Evolutionary conservation across 2,329 filamentous ascomycete species (phyloP), one percentile per base, ranked within the genome.

Genomic region (Cryphonectria parasitica): DNA sequence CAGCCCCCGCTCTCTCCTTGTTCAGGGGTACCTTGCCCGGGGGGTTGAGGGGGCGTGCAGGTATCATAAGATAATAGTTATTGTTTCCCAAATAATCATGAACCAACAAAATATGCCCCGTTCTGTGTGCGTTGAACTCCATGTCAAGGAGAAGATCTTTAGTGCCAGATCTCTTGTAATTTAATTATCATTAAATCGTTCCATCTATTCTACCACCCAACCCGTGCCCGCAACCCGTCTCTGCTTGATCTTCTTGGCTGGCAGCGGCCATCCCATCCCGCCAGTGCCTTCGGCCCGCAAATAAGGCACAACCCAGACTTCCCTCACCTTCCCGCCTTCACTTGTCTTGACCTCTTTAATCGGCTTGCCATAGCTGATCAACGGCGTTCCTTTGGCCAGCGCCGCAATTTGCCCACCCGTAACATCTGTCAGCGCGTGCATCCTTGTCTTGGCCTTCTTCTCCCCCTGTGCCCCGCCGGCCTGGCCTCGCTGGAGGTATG

Each of bases 321-420:
- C 91, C 64, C 95, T 87, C 73, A 82, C 82, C 71, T 78, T 83
- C 34, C 78, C 78, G 0, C 79, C 80, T 19, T 81, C 78, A 36
- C 78, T 76, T 63, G 78, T 81, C 65, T 87, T 83, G 19, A 92
- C 88, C 83, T 96, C 95, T 75, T 96, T 96, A 78, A 98, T 90
- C 0, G 96, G 95, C 83, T 98, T 98, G 3, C 94, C 93, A 75
- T 95, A 94, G 52, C 88, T 88, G 31, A 98, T 80, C 68, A 99
- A 83, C 64, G 94, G 93, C 17, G 96, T 98, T 0, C 92, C 93
- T 78, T 94, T 91, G 6, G 94, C 93, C 68, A 98, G 84, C 1
- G 89, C 89, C 4, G 92, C 89, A 7, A 99, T 86, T 78, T 97
- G 92, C 2, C 88, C 86, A 1, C 89, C 91, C 22, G 90, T 92